Conservation (phyloP, 148 eudicot species). For the Dianthus caryophyllus region DNA sequence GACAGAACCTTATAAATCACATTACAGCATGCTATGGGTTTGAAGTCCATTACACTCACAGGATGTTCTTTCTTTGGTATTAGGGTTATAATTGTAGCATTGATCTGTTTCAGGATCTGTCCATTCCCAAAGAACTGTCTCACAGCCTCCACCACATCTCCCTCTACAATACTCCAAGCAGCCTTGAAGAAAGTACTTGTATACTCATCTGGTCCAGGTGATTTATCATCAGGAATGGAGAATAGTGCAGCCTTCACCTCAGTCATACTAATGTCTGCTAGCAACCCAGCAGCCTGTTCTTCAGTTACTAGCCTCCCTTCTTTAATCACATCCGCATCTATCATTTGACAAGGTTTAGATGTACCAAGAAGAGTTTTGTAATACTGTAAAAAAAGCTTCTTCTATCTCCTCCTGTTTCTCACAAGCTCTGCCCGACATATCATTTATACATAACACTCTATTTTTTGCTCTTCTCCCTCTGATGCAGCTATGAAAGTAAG, state of each 20-base stretch:
- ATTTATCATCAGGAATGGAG: background rate
- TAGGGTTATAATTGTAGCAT: background rate
- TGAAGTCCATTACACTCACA: background rate
- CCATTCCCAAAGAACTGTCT: background rate
- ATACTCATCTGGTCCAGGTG: background rate
- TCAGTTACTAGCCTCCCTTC: no score
- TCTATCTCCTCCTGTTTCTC: no score
- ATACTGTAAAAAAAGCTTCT: no score
- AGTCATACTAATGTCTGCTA: no score
- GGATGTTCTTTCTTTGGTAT: background rate
- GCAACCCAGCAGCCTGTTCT: no score
- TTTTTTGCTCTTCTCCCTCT: no score
- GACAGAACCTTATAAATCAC: background rate
- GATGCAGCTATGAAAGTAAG: no score
- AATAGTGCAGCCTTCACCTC: background rate
- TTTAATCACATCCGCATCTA: no score
- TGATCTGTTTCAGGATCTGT: background rate
- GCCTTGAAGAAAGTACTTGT: background rate
- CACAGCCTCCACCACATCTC: background rate
- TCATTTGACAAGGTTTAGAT: no score
- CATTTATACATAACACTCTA: no score
- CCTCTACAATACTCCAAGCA: background rate
- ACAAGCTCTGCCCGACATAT: no score
- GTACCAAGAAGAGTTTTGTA: no score
- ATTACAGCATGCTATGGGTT: background rate